Percentiles rank a stretch among this genome's conserved stretches.
phyloP scores from a whole-genome alignment of 768 basidiomycete species.

The Cubamyces sp. region DNA sequence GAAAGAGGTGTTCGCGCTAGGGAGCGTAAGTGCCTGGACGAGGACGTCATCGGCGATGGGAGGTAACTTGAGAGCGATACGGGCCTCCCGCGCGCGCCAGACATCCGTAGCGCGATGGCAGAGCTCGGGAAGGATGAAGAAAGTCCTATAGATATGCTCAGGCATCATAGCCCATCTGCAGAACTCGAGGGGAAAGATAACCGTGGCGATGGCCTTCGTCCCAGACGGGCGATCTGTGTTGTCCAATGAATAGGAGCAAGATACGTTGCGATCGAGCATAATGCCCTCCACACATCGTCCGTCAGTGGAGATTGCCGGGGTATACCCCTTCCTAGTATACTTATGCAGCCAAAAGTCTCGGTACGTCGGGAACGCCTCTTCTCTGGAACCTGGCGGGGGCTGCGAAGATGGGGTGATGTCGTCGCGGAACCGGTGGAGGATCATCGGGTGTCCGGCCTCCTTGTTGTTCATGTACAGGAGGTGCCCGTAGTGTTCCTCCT shows the following conservation, averaged over 20 bases:
- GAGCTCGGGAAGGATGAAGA: constrained; percentile 66
- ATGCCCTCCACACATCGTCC: constrained; percentile 67
- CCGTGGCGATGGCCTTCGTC: constrained; percentile 25
- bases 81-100: constrained; percentile 60
- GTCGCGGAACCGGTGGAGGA: constrained; percentile 59
- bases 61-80: constrained; percentile 62
- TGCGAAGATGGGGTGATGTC: constrained; percentile 70
- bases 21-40: constrained; percentile 77
- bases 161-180: constrained; percentile 63
- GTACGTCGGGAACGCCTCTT: constrained; percentile 54
- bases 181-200: constrained; percentile 45
- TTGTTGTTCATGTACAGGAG: constrained; percentile 59
- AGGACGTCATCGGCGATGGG: constrained; percentile 59
- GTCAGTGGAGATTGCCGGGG: constrained; percentile 50
- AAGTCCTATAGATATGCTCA: constrained; percentile 50
- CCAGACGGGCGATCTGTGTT: constrained; percentile 27
- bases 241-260: constrained; percentile 33
- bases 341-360: constrained; percentile 59
- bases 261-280: constrained; percentile 43
- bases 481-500: constrained; percentile 51
- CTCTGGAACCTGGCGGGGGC: constrained; percentile 55
- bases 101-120: constrained; percentile 67
- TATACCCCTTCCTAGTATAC: constrained; percentile 52
- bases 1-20: constrained; percentile 61
- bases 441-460: constrained; percentile 56